Evolutionary conservation across 345 rosid species (phyloP).

Genomic region (Kandelia obovata): DNA sequence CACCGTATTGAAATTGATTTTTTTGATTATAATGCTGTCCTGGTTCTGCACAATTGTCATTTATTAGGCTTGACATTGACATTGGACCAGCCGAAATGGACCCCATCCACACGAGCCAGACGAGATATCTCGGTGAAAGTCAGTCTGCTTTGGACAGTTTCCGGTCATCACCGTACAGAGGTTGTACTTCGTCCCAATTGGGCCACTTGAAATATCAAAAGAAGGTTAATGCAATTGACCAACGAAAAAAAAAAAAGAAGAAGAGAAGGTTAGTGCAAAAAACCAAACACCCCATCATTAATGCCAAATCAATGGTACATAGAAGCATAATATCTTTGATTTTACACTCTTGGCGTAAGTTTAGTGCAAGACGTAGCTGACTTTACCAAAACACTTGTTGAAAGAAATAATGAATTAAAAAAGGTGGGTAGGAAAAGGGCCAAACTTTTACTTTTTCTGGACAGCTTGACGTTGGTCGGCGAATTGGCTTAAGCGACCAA

Average conservation of each 20-base stretch:
- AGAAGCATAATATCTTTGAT: conserved; percentile 7
- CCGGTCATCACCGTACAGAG: too few relatives aligned
- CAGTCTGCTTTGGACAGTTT: too few relatives aligned
- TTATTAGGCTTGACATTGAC: too few relatives aligned
- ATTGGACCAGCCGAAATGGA: too few relatives aligned
- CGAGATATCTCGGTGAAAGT: background rate
- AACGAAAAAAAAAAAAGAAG: too few relatives aligned
- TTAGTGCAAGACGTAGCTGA: conserved; percentile 16
- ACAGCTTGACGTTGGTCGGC: background rate
- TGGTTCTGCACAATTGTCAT: too few relatives aligned
- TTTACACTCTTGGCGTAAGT: conserved; percentile 24
- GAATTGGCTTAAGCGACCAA: conserved; percentile 10
- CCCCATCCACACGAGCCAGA: background rate
- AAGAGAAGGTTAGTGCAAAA: too few relatives aligned
- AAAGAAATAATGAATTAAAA: background rate
- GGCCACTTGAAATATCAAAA: too few relatives aligned
- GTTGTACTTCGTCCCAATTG: too few relatives aligned
- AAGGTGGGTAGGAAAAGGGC: background rate
- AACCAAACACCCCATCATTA: background rate
- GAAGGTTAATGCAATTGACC: too few relatives aligned
- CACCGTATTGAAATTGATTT: too few relatives aligned
- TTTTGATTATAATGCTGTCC: too few relatives aligned
- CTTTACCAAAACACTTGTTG: conserved; percentile 13
- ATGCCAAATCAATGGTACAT: background rate
- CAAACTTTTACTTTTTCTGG: conserved; percentile 3